A percentile compares a stretch with the other conserved stretches of the same genome.
Evolutionary conservation across 2,329 filamentous ascomycete genomes (phyloP).

Genomic region (Aschersonia sp.): DNA sequence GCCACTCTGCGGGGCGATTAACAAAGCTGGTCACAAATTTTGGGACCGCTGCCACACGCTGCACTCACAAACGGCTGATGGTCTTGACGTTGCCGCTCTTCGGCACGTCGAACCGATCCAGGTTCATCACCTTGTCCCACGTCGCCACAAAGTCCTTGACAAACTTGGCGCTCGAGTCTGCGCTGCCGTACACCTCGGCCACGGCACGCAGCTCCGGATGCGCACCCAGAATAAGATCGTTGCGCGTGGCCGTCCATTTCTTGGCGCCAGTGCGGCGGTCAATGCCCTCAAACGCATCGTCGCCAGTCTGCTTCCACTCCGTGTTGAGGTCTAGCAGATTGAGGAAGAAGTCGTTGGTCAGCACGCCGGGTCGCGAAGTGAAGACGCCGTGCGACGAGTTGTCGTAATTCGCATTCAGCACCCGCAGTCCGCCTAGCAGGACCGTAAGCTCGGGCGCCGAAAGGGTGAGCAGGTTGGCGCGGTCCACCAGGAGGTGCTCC

Average conservation of each 20-base stretch:
- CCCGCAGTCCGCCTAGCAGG: conserved; percentile 58
- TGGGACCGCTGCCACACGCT: too few species aligned
- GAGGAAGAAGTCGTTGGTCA: conserved; percentile 73
- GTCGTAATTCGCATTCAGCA: conserved; percentile 56
- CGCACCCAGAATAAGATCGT: conserved; percentile 58
- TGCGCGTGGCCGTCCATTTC: conserved; percentile 57
- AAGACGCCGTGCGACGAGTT: conserved; percentile 53
- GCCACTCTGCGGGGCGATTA: too few species aligned
- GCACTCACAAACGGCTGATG: conserved; percentile 6
- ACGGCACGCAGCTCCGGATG: conserved; percentile 60
- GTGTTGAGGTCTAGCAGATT: conserved; percentile 58
- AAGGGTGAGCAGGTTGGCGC: conserved; percentile 55
- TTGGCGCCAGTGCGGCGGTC: conserved; percentile 50
- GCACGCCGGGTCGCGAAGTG: conserved; percentile 49
- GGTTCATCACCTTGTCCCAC: conserved; percentile 63
- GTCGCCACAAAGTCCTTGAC: conserved; percentile 56
- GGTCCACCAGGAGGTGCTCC: conserved; percentile 60
- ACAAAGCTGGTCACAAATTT: too few species aligned
- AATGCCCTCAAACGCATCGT: conserved; percentile 46
- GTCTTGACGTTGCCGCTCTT: conserved; percentile 5
- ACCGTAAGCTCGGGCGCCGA: conserved; percentile 57
- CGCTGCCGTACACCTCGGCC: conserved; percentile 52
- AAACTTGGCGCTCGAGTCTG: conserved; percentile 48
- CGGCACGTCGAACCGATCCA: conserved; percentile 53
- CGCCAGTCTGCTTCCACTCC: conserved; percentile 36